A percentile compares a stretch with the other conserved stretches of the same genome.
Evolutionary conservation across 2,329 filamentous ascomycete species (phyloP).

Genomic region (Verticillium longisporum): DNA sequence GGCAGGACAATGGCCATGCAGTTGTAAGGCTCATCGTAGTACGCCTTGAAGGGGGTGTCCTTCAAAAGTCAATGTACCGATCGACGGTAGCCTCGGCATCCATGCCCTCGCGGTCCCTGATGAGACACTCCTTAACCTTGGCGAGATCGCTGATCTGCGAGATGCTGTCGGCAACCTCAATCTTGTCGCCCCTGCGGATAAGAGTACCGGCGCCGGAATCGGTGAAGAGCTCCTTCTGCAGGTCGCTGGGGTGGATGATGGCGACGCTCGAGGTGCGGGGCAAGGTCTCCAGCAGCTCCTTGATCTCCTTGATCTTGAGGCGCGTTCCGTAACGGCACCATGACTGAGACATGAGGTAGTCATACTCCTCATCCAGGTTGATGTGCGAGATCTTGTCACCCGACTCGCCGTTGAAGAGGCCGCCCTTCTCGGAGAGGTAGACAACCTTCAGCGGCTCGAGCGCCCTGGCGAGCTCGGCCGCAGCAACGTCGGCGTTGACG

Average conservation of each 20-base stretch:
- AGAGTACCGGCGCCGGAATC: conserved; percentile 91
- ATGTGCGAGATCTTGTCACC: conserved; percentile 94
- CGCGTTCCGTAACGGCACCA: conserved; percentile 95
- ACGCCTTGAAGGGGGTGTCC: conserved; percentile 78
- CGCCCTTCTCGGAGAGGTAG: conserved; percentile 97
- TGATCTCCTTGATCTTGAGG: conserved; percentile 96
- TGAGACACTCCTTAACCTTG: conserved; percentile 73
- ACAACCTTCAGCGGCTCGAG: conserved; percentile 95
- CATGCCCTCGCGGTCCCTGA: conserved; percentile 74
- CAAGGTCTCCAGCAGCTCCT: conserved; percentile 81
- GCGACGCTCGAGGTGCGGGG: conserved; percentile 91
- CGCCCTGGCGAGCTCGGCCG: conserved; percentile 82
- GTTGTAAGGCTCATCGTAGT: conserved; percentile 91
- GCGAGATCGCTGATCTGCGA: conserved; percentile 69
- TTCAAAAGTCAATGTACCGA: conserved; percentile 76
- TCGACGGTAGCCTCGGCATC: conserved; percentile 81
- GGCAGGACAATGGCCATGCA: conserved; percentile 85
- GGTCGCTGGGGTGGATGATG: conserved; percentile 91
- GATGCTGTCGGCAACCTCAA: conserved; percentile 65
- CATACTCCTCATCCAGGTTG: conserved; percentile 95
- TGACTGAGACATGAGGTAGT: conserved; percentile 82
- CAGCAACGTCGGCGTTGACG: conserved; percentile 95
- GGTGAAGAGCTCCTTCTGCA: conserved; percentile 95
- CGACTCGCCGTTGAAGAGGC: conserved; percentile 88
- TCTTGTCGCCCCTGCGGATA: conserved; percentile 86